Conservation (phyloP, 2,329 filamentous ascomycete genomes). For the Paradendryphiella salina region DNA sequence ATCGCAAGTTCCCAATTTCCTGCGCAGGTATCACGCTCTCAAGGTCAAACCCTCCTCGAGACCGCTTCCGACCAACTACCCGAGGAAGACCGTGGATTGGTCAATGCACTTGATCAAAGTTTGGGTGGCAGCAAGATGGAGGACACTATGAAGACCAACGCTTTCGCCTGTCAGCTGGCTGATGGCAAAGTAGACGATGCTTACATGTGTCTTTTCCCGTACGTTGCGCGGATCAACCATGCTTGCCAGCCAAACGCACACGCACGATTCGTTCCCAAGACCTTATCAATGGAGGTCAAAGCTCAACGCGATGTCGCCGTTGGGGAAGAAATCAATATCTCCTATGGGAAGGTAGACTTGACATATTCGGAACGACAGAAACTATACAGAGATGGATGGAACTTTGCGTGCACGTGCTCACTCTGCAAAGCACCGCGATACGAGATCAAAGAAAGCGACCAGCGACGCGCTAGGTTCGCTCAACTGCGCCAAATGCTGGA, state of each 20-base stretch:
- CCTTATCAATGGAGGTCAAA: constrained; percentile 28
- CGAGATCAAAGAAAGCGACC: constrained; percentile 24
- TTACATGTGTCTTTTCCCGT: constrained; percentile 32
- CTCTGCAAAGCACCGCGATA: constrained; percentile 24
- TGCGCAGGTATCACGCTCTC: constrained; percentile 7
- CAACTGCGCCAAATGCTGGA: constrained; percentile 19
- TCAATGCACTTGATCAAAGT: constrained; percentile 24
- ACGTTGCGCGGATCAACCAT: constrained; percentile 31
- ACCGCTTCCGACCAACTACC: constrained; percentile 17
- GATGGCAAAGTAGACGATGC: constrained; percentile 26
- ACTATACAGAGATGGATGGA: constrained; percentile 28
- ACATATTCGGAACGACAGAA: constrained; percentile 21
- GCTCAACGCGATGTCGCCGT: constrained; percentile 22
- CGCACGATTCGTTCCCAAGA: constrained; percentile 25
- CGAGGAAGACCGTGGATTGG: constrained; percentile 2
- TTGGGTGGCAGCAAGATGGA: constrained; percentile 20
- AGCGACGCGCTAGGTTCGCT: constrained; percentile 23
- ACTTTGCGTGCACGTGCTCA: constrained; percentile 28
- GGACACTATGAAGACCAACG: constrained; percentile 30
- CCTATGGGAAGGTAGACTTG: constrained; percentile 28
- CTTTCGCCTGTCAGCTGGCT: constrained; percentile 28
- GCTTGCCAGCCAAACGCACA: constrained; percentile 31
- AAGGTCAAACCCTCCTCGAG: constrained; percentile 22
- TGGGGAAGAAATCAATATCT: constrained; percentile 32
- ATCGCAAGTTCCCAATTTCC: constrained; percentile 29